Evolutionary conservation across 208 protist species (phyloP).

Genomic region (Angomonas desouzai): DNA sequence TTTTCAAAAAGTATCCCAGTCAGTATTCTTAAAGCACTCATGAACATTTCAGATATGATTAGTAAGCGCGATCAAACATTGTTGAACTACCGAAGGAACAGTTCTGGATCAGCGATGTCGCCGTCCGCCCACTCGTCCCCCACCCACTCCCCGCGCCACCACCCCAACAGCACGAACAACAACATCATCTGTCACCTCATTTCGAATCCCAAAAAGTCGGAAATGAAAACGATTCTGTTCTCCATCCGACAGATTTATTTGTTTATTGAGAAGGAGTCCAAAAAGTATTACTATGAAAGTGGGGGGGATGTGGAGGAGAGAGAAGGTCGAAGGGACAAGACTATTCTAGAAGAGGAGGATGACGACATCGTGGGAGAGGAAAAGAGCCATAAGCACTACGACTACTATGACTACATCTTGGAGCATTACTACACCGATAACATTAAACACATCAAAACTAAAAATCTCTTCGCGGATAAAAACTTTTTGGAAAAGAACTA

Average conservation of each 20-base stretch:
- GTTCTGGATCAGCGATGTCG: neutral
- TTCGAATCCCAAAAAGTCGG: neutral
- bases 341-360: neutral
- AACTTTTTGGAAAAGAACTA: constrained; percentile 8
- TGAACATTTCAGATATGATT: neutral
- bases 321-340: neutral
- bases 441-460: neutral
- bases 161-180: neutral
- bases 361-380: neutral
- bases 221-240: constrained; percentile 11
- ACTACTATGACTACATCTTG: no score
- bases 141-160: neutral
- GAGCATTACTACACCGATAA: no score
- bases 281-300: neutral
- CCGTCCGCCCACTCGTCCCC: neutral
- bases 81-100: neutral
- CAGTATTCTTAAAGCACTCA: neutral
- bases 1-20: neutral
- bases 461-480: neutral
- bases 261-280: constrained; percentile 8
- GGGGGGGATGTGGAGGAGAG: neutral
- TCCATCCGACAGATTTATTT: constrained; percentile 5
- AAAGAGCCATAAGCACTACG: neutral
- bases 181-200: neutral
- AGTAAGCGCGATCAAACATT: neutral